Evolutionary conservation across 2,329 filamentous ascomycete species (phyloP).

Genomic region (Chalaropsis ovoidea): DNA sequence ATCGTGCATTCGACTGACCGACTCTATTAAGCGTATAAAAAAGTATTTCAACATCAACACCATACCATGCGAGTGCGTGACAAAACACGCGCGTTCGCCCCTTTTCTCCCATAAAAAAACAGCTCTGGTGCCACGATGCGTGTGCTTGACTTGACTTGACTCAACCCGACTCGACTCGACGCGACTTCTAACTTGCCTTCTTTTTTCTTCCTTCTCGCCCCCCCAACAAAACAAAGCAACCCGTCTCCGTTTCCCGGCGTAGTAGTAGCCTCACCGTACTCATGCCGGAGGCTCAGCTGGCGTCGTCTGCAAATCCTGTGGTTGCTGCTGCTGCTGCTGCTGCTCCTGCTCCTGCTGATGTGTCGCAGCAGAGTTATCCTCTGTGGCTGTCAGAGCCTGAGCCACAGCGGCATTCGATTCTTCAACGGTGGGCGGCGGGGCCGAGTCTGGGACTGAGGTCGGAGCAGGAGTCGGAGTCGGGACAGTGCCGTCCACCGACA

Average conservation of each 20-base stretch:
- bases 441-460: neutral
- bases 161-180: no score
- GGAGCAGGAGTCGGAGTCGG: neutral
- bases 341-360: neutral
- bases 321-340: neutral
- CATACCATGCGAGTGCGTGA: no score
- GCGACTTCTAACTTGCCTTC: no score
- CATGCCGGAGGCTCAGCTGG: neutral
- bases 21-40: no score
- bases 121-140: neutral
- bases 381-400: neutral
- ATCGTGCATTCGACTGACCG: no score
- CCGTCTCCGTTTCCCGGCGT: neutral
- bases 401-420: neutral
- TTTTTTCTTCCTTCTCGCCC: neutral
- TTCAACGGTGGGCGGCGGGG: neutral
- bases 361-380: neutral
- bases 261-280: neutral
- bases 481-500: neutral
- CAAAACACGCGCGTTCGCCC: no score
- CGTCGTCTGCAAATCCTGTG: neutral
- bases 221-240: neutral
- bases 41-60: no score
- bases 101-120: neutral
- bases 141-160: no score